Evolutionary conservation across 2,329 filamentous ascomycete genomes (phyloP), one percentile per base, ranked within the genome.

Genomic region (Cordyceps javanica): DNA sequence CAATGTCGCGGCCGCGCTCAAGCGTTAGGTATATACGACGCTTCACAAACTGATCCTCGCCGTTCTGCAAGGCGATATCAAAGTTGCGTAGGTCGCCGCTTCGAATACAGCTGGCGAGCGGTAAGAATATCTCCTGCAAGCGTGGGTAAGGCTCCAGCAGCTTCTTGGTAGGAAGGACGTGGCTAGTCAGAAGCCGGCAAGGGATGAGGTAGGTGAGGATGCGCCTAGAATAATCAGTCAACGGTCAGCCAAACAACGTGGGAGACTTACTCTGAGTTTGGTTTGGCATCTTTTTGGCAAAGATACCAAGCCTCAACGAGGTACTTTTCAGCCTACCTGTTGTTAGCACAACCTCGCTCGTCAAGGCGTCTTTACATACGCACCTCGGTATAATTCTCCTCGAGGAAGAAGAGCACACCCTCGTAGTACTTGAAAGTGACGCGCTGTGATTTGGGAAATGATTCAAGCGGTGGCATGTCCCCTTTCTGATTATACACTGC

Each of bases 381-480:
- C 67, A 90, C 89, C 75, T 89, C 82, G 2, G 81, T 77, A 67
- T 99, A 99, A 68, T 97, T 91, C 69, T 99, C 95, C 61, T 97
- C 92, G 5, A 99, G 73, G 69, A 99, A 99, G 59, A 86, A 82
- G n/a, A 99, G 82, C 5, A 99, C 90, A 11, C 94, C 94, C 63
- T 92, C 85, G 69, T 97, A 97, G 73, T 97, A 99, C 68, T 91
- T 93, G 76, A 96, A 99, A 0, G 93, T 97, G 41, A 97, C 92
- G 62, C 91, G 85, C 67, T 99, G 94, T 3, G 92, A 88, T 68
- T 88, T 90, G 1, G 94, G 93, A 66, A 96, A 99, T 14, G 82
- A 77, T 16, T 87, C 81, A 30, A 97, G 77, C 0, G 82, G 77
- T 0, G 94, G 94, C 76, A 99, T 88, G 66, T 99, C 93, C 45